Evolutionary conservation across 441 rosid species (phyloP), one percentile per base, ranked within the genome.

Genomic region (Melastoma candidum): DNA sequence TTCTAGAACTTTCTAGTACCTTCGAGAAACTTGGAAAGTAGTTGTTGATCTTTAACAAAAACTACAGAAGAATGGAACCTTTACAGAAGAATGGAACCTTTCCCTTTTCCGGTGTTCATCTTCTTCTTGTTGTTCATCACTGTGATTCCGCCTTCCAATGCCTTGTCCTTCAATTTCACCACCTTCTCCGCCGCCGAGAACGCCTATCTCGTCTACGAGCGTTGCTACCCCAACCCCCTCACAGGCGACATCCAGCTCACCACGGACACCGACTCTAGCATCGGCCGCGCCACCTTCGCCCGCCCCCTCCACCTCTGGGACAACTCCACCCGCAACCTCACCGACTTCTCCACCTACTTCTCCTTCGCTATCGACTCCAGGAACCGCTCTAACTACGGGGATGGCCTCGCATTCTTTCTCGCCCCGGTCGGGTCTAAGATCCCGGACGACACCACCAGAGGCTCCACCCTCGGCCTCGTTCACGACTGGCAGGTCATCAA

Each of bases 281-380:
- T 0, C 6, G 44, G 62, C 6, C 47, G 54, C 6, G 62, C 49
- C 13, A 58, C 54, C 3, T 49, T 36, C 54, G 7, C 22, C 8
- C 24, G 24, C 10, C 62, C 62, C 10, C 41, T 58, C 54, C 54
- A n/a, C 39, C 54, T 49, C 29, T 49, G 49, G 49, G 55, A 49
- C 13, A 49, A 58, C 26, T 43, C 48, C 22, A 41, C 62, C 26
- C 47, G 55, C 12, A 49, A 24, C 44, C 36, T 58, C 36, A 22
- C 49, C 44, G 62, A 58, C 44, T 58, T 49, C 49, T 2, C 46
- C 39, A 26, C 62, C 9, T 44, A 58, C n/a, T 58, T 58, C 49
- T 48, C 54, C 39, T 58, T 49, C 47, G 12, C 44, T 12, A 25
- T 58, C 10, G 13, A 50, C n/a, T 49, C 62, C 1, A 1, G 25